Conservation (phyloP, 2,329 filamentous ascomycete species). For the Botrytis medusae region DNA sequence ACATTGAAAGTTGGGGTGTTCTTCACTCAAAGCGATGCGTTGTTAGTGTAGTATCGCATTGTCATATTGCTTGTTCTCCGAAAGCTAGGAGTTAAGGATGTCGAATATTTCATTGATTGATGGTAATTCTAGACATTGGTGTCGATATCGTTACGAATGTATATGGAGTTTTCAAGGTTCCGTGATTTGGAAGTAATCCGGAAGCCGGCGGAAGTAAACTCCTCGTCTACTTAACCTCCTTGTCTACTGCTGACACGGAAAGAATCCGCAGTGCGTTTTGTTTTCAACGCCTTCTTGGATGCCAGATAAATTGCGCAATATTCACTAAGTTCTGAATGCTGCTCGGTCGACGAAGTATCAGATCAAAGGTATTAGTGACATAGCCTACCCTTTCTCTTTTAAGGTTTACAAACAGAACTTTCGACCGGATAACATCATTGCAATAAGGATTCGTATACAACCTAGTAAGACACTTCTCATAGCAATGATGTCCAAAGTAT, state of each 20-base stretch:
- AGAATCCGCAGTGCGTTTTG: background rate
- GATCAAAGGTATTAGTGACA: background rate
- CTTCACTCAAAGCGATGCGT: background rate
- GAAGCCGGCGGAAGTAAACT: background rate
- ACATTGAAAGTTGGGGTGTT: background rate
- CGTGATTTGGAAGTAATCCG: background rate
- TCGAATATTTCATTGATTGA: background rate
- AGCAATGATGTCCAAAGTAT: background rate
- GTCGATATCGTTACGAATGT: background rate
- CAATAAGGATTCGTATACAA: background rate
- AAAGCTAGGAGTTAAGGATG: constrained; percentile 2
- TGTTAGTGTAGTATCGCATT: background rate
- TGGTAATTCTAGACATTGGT: background rate
- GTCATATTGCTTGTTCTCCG: background rate
- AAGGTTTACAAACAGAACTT: background rate
- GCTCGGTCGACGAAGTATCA: background rate
- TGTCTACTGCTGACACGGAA: background rate
- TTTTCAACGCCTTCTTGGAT: background rate
- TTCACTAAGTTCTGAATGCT: background rate
- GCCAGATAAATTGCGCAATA: background rate
- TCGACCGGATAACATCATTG: background rate
- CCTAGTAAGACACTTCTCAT: background rate
- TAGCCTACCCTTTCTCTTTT: background rate
- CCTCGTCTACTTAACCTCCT: background rate
- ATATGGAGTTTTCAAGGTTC: background rate